These are phyloP conservation scores for Diplodia seriata DNA, from an alignment of 2,329 filamentous ascomycete genomes.

Conservation along the genomic window DNA sequence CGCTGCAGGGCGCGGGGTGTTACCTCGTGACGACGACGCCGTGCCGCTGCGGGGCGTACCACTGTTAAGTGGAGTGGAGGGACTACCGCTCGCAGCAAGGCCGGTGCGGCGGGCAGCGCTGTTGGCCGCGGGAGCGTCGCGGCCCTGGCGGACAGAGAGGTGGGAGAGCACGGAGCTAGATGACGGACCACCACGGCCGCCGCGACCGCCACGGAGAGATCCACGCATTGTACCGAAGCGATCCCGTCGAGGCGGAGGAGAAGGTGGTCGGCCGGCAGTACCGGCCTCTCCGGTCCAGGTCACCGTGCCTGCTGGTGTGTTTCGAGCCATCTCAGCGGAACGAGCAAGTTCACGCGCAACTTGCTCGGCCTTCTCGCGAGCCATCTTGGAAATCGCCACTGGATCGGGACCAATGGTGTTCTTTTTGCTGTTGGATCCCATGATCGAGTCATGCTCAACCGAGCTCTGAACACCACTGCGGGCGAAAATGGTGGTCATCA, in stretches of 20 bases:
- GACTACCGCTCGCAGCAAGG: conserved; percentile 27
- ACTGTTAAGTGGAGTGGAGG: neutral
- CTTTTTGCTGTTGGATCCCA: conserved; percentile 61
- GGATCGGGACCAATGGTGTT: conserved; percentile 75
- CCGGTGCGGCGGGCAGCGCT: conserved; percentile 16
- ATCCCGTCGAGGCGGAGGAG: conserved; percentile 50
- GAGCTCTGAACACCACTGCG: conserved; percentile 87
- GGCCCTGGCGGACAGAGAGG: conserved; percentile 51
- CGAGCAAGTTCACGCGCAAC: conserved; percentile 78
- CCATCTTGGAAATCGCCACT: conserved; percentile 80
- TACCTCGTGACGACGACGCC: conserved; percentile 41
- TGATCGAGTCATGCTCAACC: conserved; percentile 89
- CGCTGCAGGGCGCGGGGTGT: conserved; percentile 37
- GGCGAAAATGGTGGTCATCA: conserved; percentile 89
- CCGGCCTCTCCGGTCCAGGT: conserved; percentile 94
- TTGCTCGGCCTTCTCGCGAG: conserved; percentile 76
- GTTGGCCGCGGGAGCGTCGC: conserved; percentile 31
- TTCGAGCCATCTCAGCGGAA: conserved; percentile 74
- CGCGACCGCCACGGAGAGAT: conserved; percentile 41
- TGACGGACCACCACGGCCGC: conserved; percentile 45
- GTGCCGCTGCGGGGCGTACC: conserved; percentile 37
- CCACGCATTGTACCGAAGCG: conserved; percentile 51
- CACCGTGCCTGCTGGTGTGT: conserved; percentile 79
- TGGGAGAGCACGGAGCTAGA: conserved; percentile 54
- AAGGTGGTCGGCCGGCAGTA: conserved; percentile 72